Evolutionary conservation across 805 yeast species (phyloP).

Genomic region (Cyberlindnera mrakii): DNA sequence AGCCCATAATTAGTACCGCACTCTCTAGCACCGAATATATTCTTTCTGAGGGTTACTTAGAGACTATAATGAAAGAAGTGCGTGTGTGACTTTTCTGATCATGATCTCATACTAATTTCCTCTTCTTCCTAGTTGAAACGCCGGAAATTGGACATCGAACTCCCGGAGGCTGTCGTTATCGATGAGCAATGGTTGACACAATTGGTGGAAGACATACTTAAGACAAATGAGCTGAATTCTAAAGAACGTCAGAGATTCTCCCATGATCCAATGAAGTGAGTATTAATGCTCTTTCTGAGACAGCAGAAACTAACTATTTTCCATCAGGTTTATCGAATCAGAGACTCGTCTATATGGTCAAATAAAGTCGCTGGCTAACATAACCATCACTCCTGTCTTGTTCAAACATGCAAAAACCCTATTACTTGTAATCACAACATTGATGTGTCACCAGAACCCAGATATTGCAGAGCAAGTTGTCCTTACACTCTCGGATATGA

Average conservation of each 20-base stretch:
- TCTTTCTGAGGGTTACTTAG: too few relatives aligned
- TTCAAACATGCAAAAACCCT: constrained; percentile 1
- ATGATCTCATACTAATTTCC: background rate
- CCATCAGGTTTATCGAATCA: constrained; percentile 13
- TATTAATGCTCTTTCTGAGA: too few relatives aligned
- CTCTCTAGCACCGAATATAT: too few relatives aligned
- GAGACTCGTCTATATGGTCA: constrained; percentile 10
- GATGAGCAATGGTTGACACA: constrained; percentile 13
- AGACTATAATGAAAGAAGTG: too few relatives aligned
- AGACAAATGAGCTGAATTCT: constrained; percentile 4
- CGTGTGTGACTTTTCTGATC: too few relatives aligned
- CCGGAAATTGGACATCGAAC: constrained; percentile 4
- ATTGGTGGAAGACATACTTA: constrained; percentile 2
- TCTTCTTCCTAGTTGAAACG: constrained; percentile 8
- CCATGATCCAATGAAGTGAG: constrained; percentile 10
- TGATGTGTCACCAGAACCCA: constrained; percentile 14
- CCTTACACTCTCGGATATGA: constrained; percentile 10
- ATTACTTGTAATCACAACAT: background rate
- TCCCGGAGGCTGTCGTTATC: constrained; percentile 1
- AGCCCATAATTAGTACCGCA: too few relatives aligned
- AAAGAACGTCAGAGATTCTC: constrained; percentile 8
- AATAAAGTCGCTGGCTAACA: constrained; percentile 14
- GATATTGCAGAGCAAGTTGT: constrained; percentile 14
- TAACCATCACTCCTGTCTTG: constrained; percentile 11
- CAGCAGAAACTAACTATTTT: background rate